Evolutionary conservation across 768 basidiomycete species (phyloP), one percentile per base, ranked within the genome.

Genomic region (Tephrocybe sp.): DNA sequence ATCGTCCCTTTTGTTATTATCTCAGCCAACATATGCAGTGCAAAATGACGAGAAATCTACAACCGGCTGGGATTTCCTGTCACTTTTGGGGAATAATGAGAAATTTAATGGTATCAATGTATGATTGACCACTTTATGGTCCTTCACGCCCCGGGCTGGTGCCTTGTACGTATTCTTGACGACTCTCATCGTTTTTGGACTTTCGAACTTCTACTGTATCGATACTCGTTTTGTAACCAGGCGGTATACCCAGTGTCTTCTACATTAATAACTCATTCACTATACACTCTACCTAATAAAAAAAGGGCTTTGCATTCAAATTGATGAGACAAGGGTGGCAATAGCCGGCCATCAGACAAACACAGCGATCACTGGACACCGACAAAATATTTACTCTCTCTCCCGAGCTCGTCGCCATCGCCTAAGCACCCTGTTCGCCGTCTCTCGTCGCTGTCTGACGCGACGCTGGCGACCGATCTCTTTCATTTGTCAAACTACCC

Each of bases 261-360:
- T 39, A 25, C 25, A 24, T 12, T 21, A 49, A 32, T 30, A 14
- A 30, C 28, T 40, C 18, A 17, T 39, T 39, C 20, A 39, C 8
- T 39, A 36, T 36, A 36, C 15, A 17, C 17, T 39, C 38, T 8
- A 39, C 7, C 38, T 39, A 39, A 20, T 39, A 39, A 15, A 36
- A 39, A 39, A 39, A 12, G 38, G 18, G n/a, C 18, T 18, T 39
- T 39, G 38, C 38, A 39, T 39, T 18, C 10, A 39, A 9, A 12
- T 18, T 18, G 38, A 17, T 21, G n/a, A 18, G 14, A 40, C 37
- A 48, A 48, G 9, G 21, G 25, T 21, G 42, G 48, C 17, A 53
- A 53, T 48, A 39, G 34, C 42, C 45, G 48, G 53, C 56, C 48
- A 57, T 54, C 56, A 54, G n/a, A n/a, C n/a, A n/a, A n/a, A n/a